These are phyloP conservation scores for Quercus suber DNA, from an alignment of 306 rosid genomes.

Conservation along the genomic window DNA sequence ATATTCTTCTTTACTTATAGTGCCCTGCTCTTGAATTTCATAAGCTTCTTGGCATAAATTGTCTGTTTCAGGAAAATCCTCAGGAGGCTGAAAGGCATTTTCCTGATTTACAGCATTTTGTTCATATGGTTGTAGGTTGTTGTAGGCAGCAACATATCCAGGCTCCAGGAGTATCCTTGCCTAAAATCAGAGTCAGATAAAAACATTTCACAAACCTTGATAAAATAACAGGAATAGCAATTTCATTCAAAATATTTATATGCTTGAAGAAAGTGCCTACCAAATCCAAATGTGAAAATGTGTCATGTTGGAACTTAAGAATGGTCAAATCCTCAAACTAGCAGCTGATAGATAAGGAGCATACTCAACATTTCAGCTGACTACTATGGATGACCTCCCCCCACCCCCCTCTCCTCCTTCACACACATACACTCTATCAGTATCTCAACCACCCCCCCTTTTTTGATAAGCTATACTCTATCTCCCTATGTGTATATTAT, in stretches of 20 bases:
- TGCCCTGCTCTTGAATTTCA: conserved; percentile 38
- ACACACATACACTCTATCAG: background rate
- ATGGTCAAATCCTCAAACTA: background rate
- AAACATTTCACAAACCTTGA: conserved; percentile 6
- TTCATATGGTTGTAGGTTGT: conserved; percentile 34
- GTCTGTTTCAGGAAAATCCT: conserved; percentile 28
- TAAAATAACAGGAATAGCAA: background rate
- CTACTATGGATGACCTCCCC: background rate
- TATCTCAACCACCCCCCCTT: no score
- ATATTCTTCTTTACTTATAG: conserved; percentile 61
- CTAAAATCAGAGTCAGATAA: conserved; percentile 39
- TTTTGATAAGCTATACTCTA: no score
- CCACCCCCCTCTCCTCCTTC: no score
- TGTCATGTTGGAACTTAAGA: background rate
- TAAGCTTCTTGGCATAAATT: conserved; percentile 26
- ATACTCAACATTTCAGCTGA: background rate
- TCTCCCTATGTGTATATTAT: background rate
- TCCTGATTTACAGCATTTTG: conserved; percentile 30
- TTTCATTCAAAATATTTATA: background rate
- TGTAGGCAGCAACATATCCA: conserved; percentile 43
- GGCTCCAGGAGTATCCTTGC: conserved; percentile 76
- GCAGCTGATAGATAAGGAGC: background rate
- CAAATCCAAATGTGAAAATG: background rate
- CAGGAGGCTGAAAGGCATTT: conserved; percentile 29
- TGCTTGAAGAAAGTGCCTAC: background rate